Base-by-base conservation (phyloP, 371 early-diverging fungal species). In the Fennellomyces sp. region DNA sequence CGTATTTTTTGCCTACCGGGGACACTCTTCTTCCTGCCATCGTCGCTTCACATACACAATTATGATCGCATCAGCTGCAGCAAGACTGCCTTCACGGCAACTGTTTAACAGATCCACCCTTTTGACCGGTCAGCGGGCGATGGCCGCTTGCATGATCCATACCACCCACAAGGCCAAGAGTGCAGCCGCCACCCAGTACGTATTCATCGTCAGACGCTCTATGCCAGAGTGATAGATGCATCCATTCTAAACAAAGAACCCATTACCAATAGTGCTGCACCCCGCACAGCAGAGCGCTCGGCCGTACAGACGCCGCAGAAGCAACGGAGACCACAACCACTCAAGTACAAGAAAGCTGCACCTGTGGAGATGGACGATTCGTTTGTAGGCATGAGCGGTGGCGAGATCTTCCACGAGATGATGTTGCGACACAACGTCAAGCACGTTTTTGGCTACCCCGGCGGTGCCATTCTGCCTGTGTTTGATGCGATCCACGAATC, bases 341-440 rank as follows among this genome's bases (percentile, higher is more conserved):
- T 69, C 65, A 68, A 42, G 15, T 65, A 41, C 17, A 61, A 19
- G 30, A 47, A 58, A 36, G 56, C 51, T 36, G 31, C 50, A 12
- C 36, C 61, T 49, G 39, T 63, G 49, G 65, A 75, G 28, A 76
- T 86, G 75, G 88, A 90, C 62, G 84, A 86, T 67, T 87, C 88
- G 1, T 92, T 92, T 67, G 91, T 97, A 8, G 98, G 98, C 38
- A 90, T 92, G 89, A 91, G 95, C n/a, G 98, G 98, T 64, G 98
- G 98, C 39, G 89, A 97, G 74, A 97, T 98, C 67, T 96, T 98
- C 69, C 98, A 98, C 75, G 95, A 97, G 66, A 95, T 96, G 97
- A 95, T 98, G 95, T 81, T 94, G 52, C 83, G 93, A 51, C 95
- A 96, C 60, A 81, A 83, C 52, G 98, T 98, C 25, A 89, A 94